Conservation (phyloP, 768 basidiomycete species). For the Hypsizygus marmoreus region DNA sequence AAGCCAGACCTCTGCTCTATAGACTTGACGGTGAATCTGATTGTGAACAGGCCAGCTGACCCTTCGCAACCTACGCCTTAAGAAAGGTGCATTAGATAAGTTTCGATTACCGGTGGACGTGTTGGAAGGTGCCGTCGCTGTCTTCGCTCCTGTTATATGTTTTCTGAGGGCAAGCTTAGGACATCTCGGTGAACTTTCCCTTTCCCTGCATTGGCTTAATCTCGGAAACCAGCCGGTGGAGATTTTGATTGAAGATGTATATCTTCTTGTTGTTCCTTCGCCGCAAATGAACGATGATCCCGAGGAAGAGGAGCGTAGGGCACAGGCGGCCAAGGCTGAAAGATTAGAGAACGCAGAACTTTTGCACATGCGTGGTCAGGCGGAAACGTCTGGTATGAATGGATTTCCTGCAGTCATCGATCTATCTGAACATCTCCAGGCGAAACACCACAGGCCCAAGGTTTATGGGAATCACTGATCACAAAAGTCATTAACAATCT, state of each 20-base stretch:
- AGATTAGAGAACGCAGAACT: slow-evolving; percentile 87
- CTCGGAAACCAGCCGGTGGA: slow-evolving; percentile 89
- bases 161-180: slow-evolving; percentile 42
- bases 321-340: slow-evolving; percentile 86
- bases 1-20: slow-evolving; percentile 12
- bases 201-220: slow-evolving; percentile 89
- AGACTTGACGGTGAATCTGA: slow-evolving; percentile 2
- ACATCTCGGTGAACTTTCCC: slow-evolving; percentile 81
- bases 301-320: slow-evolving; percentile 81
- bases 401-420: neutral
- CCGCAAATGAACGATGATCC: slow-evolving; percentile 67
- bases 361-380: slow-evolving; percentile 64
- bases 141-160: neutral
- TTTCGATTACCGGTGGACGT: slow-evolving; percentile 96
- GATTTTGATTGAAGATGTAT: slow-evolving; percentile 90
- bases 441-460: slow-evolving; percentile 75
- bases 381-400: slow-evolving; percentile 50
- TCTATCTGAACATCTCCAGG: slow-evolving; percentile 26
- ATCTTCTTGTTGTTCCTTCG: slow-evolving; percentile 87
- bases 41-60: slow-evolving; percentile 65
- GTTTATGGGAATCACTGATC: slow-evolving; percentile 78
- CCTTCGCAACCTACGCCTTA: slow-evolving; percentile 80
- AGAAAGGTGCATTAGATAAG: slow-evolving; percentile 92
- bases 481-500: slow-evolving; percentile 94
- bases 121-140: slow-evolving; percentile 66